Evolutionary conservation across 345 rosid species (phyloP).

Genomic region (Turnera subulata): DNA sequence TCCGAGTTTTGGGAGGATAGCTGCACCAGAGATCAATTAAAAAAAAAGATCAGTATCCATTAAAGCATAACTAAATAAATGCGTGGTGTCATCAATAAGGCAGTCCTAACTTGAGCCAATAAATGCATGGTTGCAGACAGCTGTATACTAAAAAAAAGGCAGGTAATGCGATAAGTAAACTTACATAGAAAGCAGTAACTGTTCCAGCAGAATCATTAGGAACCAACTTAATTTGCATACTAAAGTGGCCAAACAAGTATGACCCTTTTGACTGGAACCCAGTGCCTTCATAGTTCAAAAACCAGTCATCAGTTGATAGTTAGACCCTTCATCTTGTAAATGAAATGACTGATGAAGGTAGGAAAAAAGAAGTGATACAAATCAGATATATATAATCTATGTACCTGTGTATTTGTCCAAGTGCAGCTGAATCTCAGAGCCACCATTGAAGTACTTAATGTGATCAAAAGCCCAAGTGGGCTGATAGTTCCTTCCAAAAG

Average conservation of each 20-base stretch:
- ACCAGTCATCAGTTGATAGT: background rate
- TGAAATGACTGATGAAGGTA: too few relatives aligned
- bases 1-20: constrained; percentile 14
- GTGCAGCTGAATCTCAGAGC: constrained; percentile 24
- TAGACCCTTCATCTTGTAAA: background rate
- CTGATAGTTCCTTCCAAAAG: constrained; percentile 20
- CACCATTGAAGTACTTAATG: constrained; percentile 27
- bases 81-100: too few relatives aligned
- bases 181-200: constrained; percentile 20
- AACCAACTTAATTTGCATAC: constrained; percentile 28
- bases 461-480: constrained; percentile 32
- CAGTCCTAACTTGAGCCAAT: too few relatives aligned
- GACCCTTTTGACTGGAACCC: constrained; percentile 21
- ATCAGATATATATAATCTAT: background rate
- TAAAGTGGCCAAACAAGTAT: constrained; percentile 27
- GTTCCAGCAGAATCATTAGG: constrained; percentile 26
- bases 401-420: constrained; percentile 27
- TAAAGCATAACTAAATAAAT: too few relatives aligned
- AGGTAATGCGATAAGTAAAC: background rate
- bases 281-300: background rate
- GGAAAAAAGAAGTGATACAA: background rate
- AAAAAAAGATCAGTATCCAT: background rate
- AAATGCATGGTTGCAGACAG: background rate
- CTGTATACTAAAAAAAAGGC: background rate
- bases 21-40: constrained; percentile 1